Percentiles rank a stretch among this genome's conserved stretches.
These are phyloP conservation scores for Debaryomyces hansenii DNA, from an alignment of 805 yeast species.

Conservation along the genomic window DNA sequence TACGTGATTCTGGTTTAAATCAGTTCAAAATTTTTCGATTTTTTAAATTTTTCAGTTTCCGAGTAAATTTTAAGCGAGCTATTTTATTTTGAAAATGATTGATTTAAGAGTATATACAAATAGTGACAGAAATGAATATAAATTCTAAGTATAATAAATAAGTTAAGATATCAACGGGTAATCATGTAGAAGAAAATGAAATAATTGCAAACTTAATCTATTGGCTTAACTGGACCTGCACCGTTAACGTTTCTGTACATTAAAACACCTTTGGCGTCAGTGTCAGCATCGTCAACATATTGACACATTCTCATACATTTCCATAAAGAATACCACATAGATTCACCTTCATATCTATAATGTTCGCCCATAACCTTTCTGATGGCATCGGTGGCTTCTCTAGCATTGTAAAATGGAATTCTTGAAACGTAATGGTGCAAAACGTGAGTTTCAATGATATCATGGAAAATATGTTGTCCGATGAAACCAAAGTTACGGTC, in stretches of 20 bases:
- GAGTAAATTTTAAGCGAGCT: neutral
- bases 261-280: slow-evolving; percentile 54
- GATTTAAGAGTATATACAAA: neutral
- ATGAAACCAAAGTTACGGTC: slow-evolving; percentile 62
- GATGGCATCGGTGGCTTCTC: slow-evolving; percentile 54
- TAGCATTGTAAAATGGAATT: slow-evolving; percentile 56
- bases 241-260: slow-evolving; percentile 65
- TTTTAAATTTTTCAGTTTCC: neutral
- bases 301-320: slow-evolving; percentile 62
- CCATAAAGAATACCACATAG: slow-evolving; percentile 61
- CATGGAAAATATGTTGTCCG: slow-evolving; percentile 58
- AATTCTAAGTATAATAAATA: neutral
- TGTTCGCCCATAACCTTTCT: slow-evolving; percentile 53
- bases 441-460: slow-evolving; percentile 59
- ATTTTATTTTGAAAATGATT: neutral
- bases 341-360: slow-evolving; percentile 50
- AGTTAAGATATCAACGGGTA: neutral
- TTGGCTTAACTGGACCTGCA: slow-evolving; percentile 43
- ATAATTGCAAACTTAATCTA: slow-evolving; percentile 10
- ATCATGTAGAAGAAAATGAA: neutral
- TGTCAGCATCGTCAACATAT: slow-evolving; percentile 66
- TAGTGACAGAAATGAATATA: neutral
- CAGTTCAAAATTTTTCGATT: neutral
- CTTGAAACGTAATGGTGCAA: slow-evolving; percentile 56
- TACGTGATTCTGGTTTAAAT: neutral